Percentiles rank a stretch among this genome's conserved stretches.
phyloP scores from a whole-genome alignment of 2,329 filamentous ascomycete genomes.

The Verticillium longisporum region DNA sequence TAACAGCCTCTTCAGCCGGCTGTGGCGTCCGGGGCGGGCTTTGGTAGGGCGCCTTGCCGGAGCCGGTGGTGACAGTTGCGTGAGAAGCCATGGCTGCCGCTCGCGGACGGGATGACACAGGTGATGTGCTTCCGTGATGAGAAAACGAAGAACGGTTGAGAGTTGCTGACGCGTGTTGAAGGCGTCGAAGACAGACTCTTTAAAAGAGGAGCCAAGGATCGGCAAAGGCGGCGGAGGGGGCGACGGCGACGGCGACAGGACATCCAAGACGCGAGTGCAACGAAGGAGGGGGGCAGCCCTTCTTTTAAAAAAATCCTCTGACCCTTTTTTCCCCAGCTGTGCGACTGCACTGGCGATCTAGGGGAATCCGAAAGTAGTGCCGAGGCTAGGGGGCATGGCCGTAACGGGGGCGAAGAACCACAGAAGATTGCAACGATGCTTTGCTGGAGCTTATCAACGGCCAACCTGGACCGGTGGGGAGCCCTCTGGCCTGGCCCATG shows the following conservation, averaged over 20 bases:
- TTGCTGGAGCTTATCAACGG: slow-evolving; percentile 12
- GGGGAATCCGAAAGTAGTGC: slow-evolving; percentile 9
- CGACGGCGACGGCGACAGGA: slow-evolving; percentile 5
- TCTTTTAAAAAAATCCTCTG: slow-evolving; percentile 9
- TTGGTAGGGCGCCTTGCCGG: not conserved
- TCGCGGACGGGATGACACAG: not conserved
- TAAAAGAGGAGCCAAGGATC: not conserved
- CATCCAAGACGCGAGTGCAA: not conserved
- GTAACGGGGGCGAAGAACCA: not conserved
- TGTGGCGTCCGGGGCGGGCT: slow-evolving; percentile 5
- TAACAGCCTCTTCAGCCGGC: not conserved
- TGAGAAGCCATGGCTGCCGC: not conserved
- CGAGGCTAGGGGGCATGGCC: slow-evolving; percentile 6
- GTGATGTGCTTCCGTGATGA: not conserved
- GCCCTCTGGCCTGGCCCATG: not conserved
- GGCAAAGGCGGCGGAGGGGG: not conserved
- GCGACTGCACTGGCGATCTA: slow-evolving; percentile 4
- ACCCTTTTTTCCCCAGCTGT: slow-evolving; percentile 1
- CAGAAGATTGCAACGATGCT: not conserved
- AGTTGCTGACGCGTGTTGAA: not conserved
- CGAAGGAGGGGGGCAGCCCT: slow-evolving; percentile 3
- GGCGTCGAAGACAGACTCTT: not conserved
- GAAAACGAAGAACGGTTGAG: not conserved
- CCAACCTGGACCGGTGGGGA: slow-evolving; percentile 2
- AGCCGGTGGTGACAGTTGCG: not conserved